Evolutionary conservation across 805 yeast species (phyloP).

Genomic region (Candida montana): DNA sequence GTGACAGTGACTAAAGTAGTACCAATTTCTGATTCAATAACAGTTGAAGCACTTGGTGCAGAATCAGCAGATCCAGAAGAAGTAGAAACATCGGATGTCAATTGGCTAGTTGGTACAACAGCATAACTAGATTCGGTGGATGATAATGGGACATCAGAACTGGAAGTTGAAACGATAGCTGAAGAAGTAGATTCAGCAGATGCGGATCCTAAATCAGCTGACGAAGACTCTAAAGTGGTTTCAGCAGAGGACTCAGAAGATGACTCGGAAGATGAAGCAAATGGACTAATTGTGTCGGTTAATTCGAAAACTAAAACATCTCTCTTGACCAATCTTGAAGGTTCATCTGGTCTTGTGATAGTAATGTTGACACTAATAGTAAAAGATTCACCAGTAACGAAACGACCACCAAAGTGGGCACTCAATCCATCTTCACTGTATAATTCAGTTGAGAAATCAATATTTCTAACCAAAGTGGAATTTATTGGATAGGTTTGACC

Average conservation of each 20-base stretch:
- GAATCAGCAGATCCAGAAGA: neutral
- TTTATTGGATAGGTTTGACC: constrained; percentile 4
- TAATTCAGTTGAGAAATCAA: neutral
- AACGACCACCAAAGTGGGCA: constrained; percentile 6
- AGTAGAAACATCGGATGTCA: neutral
- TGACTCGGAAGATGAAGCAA: neutral
- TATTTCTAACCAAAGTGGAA: constrained; percentile 1
- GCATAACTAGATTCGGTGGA: too few relatives aligned
- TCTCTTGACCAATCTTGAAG: constrained; percentile 1
- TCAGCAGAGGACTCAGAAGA: neutral
- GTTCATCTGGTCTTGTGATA: constrained; percentile 2
- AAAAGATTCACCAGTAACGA: constrained; percentile 1
- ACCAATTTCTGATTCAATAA: neutral
- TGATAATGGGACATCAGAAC: too few relatives aligned
- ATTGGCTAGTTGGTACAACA: too few relatives aligned
- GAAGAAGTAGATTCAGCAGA: constrained; percentile 1
- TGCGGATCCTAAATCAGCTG: too few relatives aligned
- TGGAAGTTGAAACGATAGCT: too few relatives aligned
- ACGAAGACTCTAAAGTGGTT: too few relatives aligned
- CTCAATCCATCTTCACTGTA: constrained; percentile 4
- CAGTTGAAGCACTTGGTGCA: neutral
- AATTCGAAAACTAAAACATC: constrained; percentile 3
- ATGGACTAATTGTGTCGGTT: constrained; percentile 4
- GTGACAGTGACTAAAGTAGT: neutral
- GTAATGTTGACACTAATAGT: constrained; percentile 2